Base-by-base conservation (phyloP, 768 basidiomycete genomes). In the Chiua virens region DNA sequence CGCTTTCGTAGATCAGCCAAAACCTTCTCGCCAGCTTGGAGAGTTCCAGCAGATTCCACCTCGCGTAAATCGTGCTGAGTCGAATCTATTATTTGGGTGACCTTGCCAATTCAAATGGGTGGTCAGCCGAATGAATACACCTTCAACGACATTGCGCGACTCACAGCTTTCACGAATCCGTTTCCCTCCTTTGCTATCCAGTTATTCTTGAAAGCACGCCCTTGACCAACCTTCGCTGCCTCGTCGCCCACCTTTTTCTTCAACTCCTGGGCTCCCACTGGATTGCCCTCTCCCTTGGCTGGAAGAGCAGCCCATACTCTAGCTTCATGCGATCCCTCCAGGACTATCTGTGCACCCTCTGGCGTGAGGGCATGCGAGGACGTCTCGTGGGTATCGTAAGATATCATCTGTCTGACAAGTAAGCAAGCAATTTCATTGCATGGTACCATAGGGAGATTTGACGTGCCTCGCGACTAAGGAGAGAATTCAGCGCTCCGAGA, bases 121-220 rank as follows among this genome's bases (percentile, higher is more conserved):
- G 28, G 38, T 28, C 9, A 53, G 38, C 43, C 13, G 27, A 14
- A n/a, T 13, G 21, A 14, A 41, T 28, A 3, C 14, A 14, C 20
- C 22, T 25, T 34, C 32, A 34, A 34, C 15, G 28, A 3, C 7
- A 21, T 22, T 42, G 25, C 14, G 39, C 18, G 34, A 79, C 90
- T 58, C 55, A 96, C 95, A 55, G 86, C 76, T 73, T 89, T 89
- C 41, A 96, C 83, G 57, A 99, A 82, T 18, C 89, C 91, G 55
- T 82, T 80, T 8, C 89, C 92, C 56, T 96, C 89, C 70, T 98
- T 98, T 20, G 76, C 79, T 55, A 98, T 92, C 97, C 97, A 99
- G 49, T 89, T 90, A 60, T 89, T 93, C 75, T 95, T 98, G 80
- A 99, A 97, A 18, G 96, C 97, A 57, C 89, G 82, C 9, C 88